Evolutionary conservation across 2,329 filamentous ascomycete species (phyloP), one percentile per base, ranked within the genome.

Genomic region (Ophiostoma perfectum): DNA sequence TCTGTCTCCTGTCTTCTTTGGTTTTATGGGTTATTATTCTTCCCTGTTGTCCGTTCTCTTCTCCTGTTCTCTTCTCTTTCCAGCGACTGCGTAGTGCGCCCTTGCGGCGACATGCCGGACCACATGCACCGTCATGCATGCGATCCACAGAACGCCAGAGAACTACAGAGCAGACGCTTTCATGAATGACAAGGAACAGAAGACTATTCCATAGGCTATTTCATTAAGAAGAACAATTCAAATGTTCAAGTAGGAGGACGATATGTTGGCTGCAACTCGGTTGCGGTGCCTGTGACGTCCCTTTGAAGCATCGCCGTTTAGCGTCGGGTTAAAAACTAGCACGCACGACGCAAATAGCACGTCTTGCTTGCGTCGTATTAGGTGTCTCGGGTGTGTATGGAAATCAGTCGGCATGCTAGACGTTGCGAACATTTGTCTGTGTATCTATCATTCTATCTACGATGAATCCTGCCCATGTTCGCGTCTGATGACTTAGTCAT

Each of bases 301-400:
- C 27, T 27, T 27, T 27, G 27, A 45, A 47, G 12, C 47, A 52
- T 12, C 16, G 12, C 12, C 68, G 68, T 69, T 52, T 69, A 69
- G 68, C 66, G 42, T 69, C 68, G 65, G 68, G 58, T 65, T 62
- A 69, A 67, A 27, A 27, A 27, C 27, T 27, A 27, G 27, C 27
- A 27, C 27, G 27, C 27, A 27, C 27, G 27, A 27, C 27, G 27
- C 27, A 27, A 27, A 49, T 18, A 52, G 41, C 47, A 52, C 47
- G 47, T 52, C 47, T 44, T 3, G 42, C 12, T 47, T 63, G 66
- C 47, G 16, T 18, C 5, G 18, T 18, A 52, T 27, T 27, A 52
- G 47, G 47, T 52, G 47, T 18, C 27, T 27, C 2, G 27, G 27
- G 27, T 27, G 27, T 27, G 27, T 27, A 27, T 27, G 27, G 27